These are phyloP conservation scores for Penicillium hordei DNA, from an alignment of 2,329 filamentous ascomycete genomes.

Conservation along the genomic window DNA sequence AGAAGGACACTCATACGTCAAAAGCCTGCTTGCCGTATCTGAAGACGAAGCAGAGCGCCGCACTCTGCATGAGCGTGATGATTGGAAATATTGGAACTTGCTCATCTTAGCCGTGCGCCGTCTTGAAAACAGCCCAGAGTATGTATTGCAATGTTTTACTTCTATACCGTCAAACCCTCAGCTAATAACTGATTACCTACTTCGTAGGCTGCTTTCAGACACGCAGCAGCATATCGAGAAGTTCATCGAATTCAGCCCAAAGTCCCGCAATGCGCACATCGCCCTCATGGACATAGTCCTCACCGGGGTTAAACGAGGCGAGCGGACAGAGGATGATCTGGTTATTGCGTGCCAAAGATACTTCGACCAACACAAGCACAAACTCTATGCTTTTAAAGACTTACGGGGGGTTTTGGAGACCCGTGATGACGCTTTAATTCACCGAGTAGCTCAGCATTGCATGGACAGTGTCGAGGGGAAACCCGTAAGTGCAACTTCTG, in stretches of 20 bases:
- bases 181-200: slow-evolving; percentile 1
- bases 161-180: background rate
- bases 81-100: slow-evolving; percentile 49
- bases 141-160: slow-evolving; percentile 17
- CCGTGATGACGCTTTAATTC: slow-evolving; percentile 25
- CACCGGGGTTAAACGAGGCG: slow-evolving; percentile 28
- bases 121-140: slow-evolving; percentile 34
- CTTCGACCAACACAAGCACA: slow-evolving; percentile 42
- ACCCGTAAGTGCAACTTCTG: slow-evolving; percentile 23
- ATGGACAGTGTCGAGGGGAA: slow-evolving; percentile 18
- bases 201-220: slow-evolving; percentile 32
- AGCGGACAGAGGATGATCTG: slow-evolving; percentile 32
- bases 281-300: slow-evolving; percentile 36
- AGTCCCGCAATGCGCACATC: slow-evolving; percentile 45
- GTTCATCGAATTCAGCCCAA: slow-evolving; percentile 36
- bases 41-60: slow-evolving; percentile 32
- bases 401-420: slow-evolving; percentile 37
- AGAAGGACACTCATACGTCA: slow-evolving; percentile 39
- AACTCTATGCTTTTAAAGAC: slow-evolving; percentile 49
- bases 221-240: slow-evolving; percentile 36
- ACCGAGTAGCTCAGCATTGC: slow-evolving; percentile 2
- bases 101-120: slow-evolving; percentile 38
- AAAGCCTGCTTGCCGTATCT: slow-evolving; percentile 37
- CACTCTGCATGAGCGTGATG: slow-evolving; percentile 41
- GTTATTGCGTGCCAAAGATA: slow-evolving; percentile 42